Conservation (phyloP, 2,329 filamentous ascomycete species). For the Teratosphaeria pseudoeucalypti region DNA sequence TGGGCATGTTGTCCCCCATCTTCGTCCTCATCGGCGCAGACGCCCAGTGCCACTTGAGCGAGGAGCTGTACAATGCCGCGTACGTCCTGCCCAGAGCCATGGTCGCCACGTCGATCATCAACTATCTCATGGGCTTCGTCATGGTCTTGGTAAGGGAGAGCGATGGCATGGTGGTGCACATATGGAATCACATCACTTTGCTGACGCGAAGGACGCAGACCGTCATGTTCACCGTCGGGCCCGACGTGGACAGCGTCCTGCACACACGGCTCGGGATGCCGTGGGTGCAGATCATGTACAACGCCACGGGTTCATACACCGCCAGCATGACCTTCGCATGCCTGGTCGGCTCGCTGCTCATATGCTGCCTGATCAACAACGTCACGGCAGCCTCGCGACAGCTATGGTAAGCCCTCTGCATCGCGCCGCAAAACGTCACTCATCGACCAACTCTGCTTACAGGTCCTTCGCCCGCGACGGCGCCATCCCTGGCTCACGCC, state of each 20-base stretch:
- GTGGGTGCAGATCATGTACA: constrained; percentile 6
- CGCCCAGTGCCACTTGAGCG: constrained; percentile 15
- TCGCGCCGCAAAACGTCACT: too few relatives aligned
- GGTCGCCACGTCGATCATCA: constrained; percentile 18
- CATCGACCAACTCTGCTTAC: too few relatives aligned
- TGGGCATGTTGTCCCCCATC: constrained; percentile 24
- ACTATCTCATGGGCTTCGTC: constrained; percentile 27
- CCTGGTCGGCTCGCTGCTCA: background rate
- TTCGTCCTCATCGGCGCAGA: constrained; percentile 11
- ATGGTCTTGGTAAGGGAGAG: background rate
- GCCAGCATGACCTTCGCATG: constrained; percentile 3
- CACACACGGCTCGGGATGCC: background rate
- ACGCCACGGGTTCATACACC: constrained; percentile 8
- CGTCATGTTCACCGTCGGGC: background rate
- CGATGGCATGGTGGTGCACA: too few relatives aligned
- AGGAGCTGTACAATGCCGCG: constrained; percentile 21
- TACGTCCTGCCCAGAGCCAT: constrained; percentile 21
- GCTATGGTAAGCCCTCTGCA: background rate
- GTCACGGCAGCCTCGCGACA: background rate
- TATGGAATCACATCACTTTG: too few relatives aligned
- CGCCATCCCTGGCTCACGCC: background rate
- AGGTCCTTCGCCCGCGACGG: too few relatives aligned
- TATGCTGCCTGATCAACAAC: background rate
- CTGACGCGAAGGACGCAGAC: too few relatives aligned
- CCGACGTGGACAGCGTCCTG: constrained; percentile 3